These are phyloP conservation scores for Beauveria medogensis DNA, from an alignment of 2,329 filamentous ascomycete species.

Conservation along the genomic window DNA sequence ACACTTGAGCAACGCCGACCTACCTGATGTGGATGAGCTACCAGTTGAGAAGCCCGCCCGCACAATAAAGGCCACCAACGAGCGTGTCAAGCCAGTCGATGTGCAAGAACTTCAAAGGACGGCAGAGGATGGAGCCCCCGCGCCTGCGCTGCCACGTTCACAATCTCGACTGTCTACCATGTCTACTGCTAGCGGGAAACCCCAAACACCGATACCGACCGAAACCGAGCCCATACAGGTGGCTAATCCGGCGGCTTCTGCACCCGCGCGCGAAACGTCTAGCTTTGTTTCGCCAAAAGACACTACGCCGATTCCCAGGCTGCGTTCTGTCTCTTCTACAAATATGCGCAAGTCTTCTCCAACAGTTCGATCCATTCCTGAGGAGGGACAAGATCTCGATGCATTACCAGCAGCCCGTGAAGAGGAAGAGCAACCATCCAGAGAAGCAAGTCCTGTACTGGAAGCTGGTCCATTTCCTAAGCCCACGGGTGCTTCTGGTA, in stretches of 20 bases:
- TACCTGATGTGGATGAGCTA: constrained; percentile 57
- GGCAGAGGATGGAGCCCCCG: constrained; percentile 40
- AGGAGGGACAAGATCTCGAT: constrained; percentile 26
- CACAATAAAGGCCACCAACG: constrained; percentile 22
- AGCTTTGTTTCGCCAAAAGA: background rate
- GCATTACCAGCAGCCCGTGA: constrained; percentile 15
- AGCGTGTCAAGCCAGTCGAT: constrained; percentile 54
- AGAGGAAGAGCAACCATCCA: constrained; percentile 15
- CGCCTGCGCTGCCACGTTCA: constrained; percentile 20
- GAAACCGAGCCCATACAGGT: background rate
- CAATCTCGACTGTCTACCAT: constrained; percentile 21
- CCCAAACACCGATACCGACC: background rate
- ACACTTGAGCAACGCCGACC: constrained; percentile 70
- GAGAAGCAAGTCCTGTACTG: background rate
- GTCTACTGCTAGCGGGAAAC: constrained; percentile 6
- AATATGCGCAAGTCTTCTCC: constrained; percentile 21
- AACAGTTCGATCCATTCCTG: constrained; percentile 34
- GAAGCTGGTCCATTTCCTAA: background rate
- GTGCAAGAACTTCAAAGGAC: constrained; percentile 59
- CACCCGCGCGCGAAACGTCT: background rate
- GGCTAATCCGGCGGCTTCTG: background rate
- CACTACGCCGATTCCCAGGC: constrained; percentile 14
- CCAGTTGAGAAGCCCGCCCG: constrained; percentile 33
- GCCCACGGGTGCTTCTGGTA: constrained; percentile 30
- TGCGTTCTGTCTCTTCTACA: constrained; percentile 16